These are phyloP conservation scores for Pythium volutum DNA, from an alignment of 352 stramenopile genomes.

Conservation along the genomic window DNA sequence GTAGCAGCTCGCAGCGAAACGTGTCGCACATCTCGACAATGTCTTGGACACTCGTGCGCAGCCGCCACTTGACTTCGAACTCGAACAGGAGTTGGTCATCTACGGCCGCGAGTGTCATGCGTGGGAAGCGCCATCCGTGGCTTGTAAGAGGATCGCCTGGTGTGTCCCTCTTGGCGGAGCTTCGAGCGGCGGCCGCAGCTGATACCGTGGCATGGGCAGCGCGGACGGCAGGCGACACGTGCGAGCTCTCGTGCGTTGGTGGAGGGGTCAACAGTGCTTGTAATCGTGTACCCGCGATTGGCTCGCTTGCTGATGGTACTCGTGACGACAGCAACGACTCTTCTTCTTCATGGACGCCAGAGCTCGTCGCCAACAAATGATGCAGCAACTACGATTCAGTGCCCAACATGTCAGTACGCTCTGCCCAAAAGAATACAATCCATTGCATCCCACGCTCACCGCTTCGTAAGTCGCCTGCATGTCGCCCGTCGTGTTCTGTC, in stretches of 20 bases:
- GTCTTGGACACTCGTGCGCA: slow-evolving; percentile 44
- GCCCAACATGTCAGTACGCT: background rate
- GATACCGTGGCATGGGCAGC: slow-evolving; percentile 1
- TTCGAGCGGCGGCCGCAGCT: background rate
- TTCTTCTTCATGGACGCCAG: background rate
- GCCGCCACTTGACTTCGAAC: slow-evolving; percentile 69
- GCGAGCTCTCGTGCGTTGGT: background rate
- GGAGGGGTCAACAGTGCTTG: background rate
- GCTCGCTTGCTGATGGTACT: background rate
- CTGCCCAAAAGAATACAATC: background rate
- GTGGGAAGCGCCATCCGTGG: slow-evolving; percentile 56
- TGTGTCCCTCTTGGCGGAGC: background rate
- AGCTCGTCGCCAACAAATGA: slow-evolving; percentile 12
- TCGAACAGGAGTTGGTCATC: slow-evolving; percentile 80
- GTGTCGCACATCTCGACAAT: slow-evolving; percentile 46
- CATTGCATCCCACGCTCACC: slow-evolving; percentile 4
- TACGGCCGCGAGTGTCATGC: slow-evolving; percentile 41
- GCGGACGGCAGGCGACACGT: background rate
- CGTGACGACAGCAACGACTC: background rate
- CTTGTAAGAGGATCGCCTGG: slow-evolving; percentile 1
- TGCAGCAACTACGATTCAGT: slow-evolving; percentile 18
- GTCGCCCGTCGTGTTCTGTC: background rate
- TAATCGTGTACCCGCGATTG: background rate
- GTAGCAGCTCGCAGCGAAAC: slow-evolving; percentile 53
- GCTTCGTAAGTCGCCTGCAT: slow-evolving; percentile 11